Evolutionary conservation across 352 stramenopile genomes (phyloP).

Genomic region (Phytophthora lateralis): DNA sequence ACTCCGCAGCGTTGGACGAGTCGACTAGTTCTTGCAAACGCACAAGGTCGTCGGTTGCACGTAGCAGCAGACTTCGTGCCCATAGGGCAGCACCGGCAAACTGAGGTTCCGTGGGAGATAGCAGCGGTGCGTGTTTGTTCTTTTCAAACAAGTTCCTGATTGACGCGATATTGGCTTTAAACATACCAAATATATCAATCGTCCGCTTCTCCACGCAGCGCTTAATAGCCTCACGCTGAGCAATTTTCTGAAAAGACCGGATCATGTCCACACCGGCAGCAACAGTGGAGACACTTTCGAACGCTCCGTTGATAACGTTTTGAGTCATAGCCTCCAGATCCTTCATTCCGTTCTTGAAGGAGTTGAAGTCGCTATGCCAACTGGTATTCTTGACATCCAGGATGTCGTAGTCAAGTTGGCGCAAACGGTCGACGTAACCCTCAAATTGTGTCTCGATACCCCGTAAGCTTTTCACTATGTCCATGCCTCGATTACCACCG

Average conservation of each 20-base stretch:
- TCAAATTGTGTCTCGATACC: conserved; percentile 95
- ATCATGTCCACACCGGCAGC: conserved; percentile 90
- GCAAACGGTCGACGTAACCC: conserved; percentile 87
- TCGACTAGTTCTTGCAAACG: conserved; percentile 75
- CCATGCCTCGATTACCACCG: conserved; percentile 90
- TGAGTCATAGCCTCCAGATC: conserved; percentile 96
- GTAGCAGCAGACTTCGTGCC: conserved; percentile 88
- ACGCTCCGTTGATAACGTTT: conserved; percentile 95
- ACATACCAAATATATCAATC: conserved; percentile 92
- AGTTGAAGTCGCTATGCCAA: conserved; percentile 96
- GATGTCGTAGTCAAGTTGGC: conserved; percentile 93
- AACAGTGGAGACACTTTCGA: conserved; percentile 92
- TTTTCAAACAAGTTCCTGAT: conserved; percentile 93
- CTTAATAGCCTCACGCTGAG: conserved; percentile 93
- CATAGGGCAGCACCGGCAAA: conserved; percentile 93
- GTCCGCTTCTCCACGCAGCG: conserved; percentile 94
- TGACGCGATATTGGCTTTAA: conserved; percentile 79
- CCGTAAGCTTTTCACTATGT: conserved; percentile 92
- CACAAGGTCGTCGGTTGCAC: conserved; percentile 77
- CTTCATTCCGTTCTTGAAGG: conserved; percentile 96
- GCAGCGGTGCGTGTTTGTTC: conserved; percentile 80
- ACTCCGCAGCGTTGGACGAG: conserved; percentile 72
- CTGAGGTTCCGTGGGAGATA: conserved; percentile 90
- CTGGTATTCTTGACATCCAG: conserved; percentile 95
- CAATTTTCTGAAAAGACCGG: conserved; percentile 93